Evolutionary conservation across 2,329 filamentous ascomycete species (phyloP), one percentile per base, ranked within the genome.

Genomic region (Phyllosticta capitalensis): DNA sequence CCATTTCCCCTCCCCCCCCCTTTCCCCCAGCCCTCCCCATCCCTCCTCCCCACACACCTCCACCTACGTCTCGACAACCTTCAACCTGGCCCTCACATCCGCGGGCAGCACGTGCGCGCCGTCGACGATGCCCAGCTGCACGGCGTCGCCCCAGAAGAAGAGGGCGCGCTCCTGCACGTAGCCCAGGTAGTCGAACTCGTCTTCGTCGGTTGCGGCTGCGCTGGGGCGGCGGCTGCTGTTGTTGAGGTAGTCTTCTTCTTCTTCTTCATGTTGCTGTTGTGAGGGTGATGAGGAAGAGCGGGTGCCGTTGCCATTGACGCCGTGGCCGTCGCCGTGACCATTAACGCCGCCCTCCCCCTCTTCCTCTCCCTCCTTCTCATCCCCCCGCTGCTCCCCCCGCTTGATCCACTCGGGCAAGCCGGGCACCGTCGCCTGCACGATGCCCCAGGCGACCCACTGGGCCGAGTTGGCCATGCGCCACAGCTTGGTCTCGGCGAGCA

Each of bases 361-460:
- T 17, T 45, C 62, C 24, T 60, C 52, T 49, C 58, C 49, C 17
- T 66, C 62, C 22, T 63, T 59, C 1, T 65, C 62, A 4, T 17
- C 12, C 33, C 14, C 17, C 5, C n/a, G 5, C 38, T n/a, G 17
- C 38, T 7, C 14, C 17, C 5, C 17, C 33, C 14, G 33, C 1
- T 65, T 66, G 14, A 73, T 75, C 38, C 78, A 77, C 17, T 76
- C 74, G 19, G 87, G 83, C 70, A 92, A 78, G 0, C 86, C 89
- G 0, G 89, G 85, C 1, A 95, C 80, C 70, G 94, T 92, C 54
- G 94, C 92, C 75, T 99, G 94, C 56, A 99, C 88, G 63, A 97
- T 90, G 22, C 94, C 94, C 94, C 94, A 99, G 1, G 91, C 89
- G 22, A 95, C 84, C 94, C 94, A 99, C 74, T 89, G 84, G 1